phyloP scores from a whole-genome alignment of 2,329 filamentous ascomycete genomes.

The Colletotrichum sp. region DNA sequence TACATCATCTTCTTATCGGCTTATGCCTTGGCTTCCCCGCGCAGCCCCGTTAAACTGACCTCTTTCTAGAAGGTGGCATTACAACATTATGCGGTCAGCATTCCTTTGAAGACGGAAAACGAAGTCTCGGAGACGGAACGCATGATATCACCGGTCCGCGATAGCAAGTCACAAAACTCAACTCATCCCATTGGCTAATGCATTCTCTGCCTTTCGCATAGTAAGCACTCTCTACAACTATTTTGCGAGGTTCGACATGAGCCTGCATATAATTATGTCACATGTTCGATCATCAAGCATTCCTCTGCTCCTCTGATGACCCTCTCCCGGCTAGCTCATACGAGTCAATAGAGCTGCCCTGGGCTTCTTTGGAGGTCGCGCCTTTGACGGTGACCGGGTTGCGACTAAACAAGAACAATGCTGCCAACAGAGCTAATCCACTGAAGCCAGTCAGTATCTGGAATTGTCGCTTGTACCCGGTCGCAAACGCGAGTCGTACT shows the following conservation, averaged over 20 bases:
- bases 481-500: not conserved
- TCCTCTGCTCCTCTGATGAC: not conserved
- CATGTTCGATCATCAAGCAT: not conserved
- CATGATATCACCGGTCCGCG: not conserved
- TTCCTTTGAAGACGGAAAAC: not conserved
- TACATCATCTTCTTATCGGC: not conserved
- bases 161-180: not conserved
- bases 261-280: not conserved
- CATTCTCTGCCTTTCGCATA: not conserved
- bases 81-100: slow-evolving; percentile 1
- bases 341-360: not conserved
- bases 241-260: not conserved
- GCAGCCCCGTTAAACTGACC: not conserved
- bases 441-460: not conserved
- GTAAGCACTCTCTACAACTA: not conserved
- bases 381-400: not conserved
- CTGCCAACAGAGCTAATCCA: not conserved
- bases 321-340: not conserved
- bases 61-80: slow-evolving; percentile 2
- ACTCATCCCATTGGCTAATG: not conserved
- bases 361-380: not conserved
- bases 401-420: not conserved
- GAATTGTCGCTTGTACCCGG: not conserved
- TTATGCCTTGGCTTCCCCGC: not conserved
- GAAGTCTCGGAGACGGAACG: not conserved